Base-by-base conservation (phyloP, 208 protist species). In the Crithidia brevicula region DNA sequence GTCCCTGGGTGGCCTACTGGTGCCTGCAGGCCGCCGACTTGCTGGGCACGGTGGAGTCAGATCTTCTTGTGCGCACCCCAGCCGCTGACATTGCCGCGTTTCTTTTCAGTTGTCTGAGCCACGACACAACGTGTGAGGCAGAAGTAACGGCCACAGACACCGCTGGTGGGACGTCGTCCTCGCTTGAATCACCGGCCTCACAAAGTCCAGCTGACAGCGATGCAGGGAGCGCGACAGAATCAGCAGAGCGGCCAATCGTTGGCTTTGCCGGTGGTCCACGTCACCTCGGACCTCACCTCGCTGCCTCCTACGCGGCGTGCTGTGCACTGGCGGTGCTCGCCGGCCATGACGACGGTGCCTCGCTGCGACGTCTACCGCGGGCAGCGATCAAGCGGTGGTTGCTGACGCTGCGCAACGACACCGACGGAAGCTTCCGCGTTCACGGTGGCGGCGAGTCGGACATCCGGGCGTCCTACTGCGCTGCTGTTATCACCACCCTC, bases 381-480 rank as follows among this genome's bases (percentile, higher is more conserved):
- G 79, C 88, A 1, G 85, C 79, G 22, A 85, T 98, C 56, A 89
- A 94, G 67, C 69, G 84, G n/a, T 98, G 92, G 86, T 54, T 97
- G 13, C 67, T 95, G 13, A 73, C 74, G 0, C 79, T 98, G 31
- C 89, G 92, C 30, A 73, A 80, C 34, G 46, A n/a, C n/a, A n/a
- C 72, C 11, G 86, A 91, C 33, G 89, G 91, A 25, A 86, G 90
- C 45, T 97, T 97, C 66, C 46, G 70, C 34, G 88, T 98, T 70
- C 87, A 97, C 67, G 47, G 67, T 16, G 87, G 82, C 22, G 96
- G 94, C 3, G 94, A 98, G 64, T 66, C 74, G 6, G 94, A 98
- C 64, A 73, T 97, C 28, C 91, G 96, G 9, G 91, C 83, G 3
- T 88, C 79, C 25, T 98, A 98, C 82, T 95, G 88, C 61, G 92